These are phyloP conservation scores for Aechmea fasciata DNA, from an alignment of 176 grass and related monocot species.

Conservation along the genomic window DNA sequence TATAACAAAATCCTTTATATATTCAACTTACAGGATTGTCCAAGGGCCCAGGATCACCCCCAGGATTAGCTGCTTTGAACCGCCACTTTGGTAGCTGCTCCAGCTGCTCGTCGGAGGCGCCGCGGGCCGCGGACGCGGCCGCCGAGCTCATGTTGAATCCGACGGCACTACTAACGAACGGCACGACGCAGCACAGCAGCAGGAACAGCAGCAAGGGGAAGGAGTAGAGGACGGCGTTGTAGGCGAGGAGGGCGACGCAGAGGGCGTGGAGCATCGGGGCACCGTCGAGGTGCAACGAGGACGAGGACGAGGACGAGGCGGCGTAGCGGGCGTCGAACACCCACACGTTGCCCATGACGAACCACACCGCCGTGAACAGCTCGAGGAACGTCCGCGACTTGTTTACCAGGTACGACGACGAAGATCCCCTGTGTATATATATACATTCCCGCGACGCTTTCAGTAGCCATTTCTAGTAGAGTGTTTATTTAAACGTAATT, in stretches of 20 bases:
- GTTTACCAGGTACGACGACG: constrained; percentile 76
- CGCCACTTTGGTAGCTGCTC: constrained; percentile 57
- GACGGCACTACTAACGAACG: constrained; percentile 50
- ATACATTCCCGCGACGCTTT: background rate
- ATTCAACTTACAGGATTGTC: constrained; percentile 39
- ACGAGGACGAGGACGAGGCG: constrained; percentile 23
- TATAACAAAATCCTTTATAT: background rate
- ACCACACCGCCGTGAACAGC: constrained; percentile 95
- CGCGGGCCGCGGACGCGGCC: constrained; percentile 54
- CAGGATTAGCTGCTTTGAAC: constrained; percentile 50
- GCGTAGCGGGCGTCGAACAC: constrained; percentile 77
- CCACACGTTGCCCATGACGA: constrained; percentile 99
- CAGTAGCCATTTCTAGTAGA: too few species aligned
- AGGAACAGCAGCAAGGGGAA: constrained; percentile 94
- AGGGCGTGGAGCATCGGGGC: constrained; percentile 72
- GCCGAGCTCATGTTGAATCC: constrained; percentile 94
- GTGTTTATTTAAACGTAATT: too few species aligned
- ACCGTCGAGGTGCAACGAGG: constrained; percentile 8
- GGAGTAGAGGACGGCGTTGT: constrained; percentile 88
- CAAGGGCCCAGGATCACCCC: constrained; percentile 9
- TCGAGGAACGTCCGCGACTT: constrained; percentile 79
- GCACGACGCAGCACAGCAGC: constrained; percentile 91
- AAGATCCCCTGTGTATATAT: constrained; percentile 20
- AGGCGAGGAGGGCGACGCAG: constrained; percentile 65
- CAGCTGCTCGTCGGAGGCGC: constrained; percentile 86